These are phyloP conservation scores for Boletus pseudo-olivaceus DNA, from an alignment of 768 basidiomycete species.

Conservation along the genomic window DNA sequence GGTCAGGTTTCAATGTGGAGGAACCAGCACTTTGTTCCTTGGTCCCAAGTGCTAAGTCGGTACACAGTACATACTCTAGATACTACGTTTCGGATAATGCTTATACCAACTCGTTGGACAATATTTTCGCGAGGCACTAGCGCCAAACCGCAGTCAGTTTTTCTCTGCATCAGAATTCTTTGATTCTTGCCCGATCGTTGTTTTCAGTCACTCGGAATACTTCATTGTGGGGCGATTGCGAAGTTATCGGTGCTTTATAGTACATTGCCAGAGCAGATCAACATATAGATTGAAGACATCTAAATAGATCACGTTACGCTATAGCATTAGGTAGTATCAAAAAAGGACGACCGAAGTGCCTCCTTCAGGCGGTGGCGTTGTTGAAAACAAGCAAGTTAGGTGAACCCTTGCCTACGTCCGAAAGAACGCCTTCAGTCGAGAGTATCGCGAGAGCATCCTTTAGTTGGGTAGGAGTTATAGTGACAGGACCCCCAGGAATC, in stretches of 20 bases:
- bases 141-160: too few relatives aligned
- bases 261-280: conserved; percentile 12
- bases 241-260: neutral
- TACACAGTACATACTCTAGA: neutral
- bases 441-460: conserved; percentile 72
- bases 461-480: conserved; percentile 64
- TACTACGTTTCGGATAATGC: neutral
- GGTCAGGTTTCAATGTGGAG: conserved; percentile 3
- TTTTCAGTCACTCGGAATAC: neutral
- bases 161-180: too few relatives aligned
- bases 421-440: conserved; percentile 48
- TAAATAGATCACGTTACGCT: neutral
- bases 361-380: conserved; percentile 52
- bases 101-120: neutral
- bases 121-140: too few relatives aligned
- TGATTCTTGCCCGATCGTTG: too few relatives aligned
- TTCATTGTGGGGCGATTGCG: neutral
- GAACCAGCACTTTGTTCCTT: neutral
- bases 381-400: conserved; percentile 78
- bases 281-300: conserved; percentile 1
- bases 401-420: conserved; percentile 46
- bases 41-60: neutral
- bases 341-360: neutral
- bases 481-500: conserved; percentile 39
- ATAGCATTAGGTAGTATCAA: conserved; percentile 5